Base-by-base conservation (phyloP, 2,329 filamentous ascomycete species). In the Colletotrichum phormii region DNA sequence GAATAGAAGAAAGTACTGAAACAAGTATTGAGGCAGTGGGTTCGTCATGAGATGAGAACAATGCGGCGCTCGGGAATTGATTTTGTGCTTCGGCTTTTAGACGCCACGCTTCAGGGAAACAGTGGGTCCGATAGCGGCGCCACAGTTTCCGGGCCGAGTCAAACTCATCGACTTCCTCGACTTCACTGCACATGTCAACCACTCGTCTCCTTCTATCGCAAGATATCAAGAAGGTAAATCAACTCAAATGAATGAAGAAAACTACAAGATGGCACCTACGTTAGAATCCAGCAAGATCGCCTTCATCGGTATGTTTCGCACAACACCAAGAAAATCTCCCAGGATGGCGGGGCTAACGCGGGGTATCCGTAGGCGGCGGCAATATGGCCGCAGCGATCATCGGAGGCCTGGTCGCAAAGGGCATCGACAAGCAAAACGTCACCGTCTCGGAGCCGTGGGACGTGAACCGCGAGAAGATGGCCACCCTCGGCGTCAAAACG, bases 361-460 rank as follows among this genome's bases (percentile, higher is more conserved):
- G 61, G 61, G 61, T 64, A 63, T 42, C 31, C 3, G 13, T 83
- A 60, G 84, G 84, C 71, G 86, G 86, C 74, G 86, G 86, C 76
- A 88, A 88, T 81, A 88, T 88, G 86, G 86, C 84, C 71, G 82
- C 82, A 66, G 86, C 86, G 82, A 88, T 88, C 76, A 87, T 88
- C 74, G 83, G 84, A 24, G 86, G 86, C 63, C 84, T 88, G 26
- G 77, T 85, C 33, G 79, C 80, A 71, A 84, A 85, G 75, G 81
- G 82, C 78, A 83, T 85, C 76, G 71, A 81, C 75, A 83, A 84
- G 77, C 77, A 81, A 66, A 83, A 86, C 80, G 84, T 88, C 78
- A 80, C 76, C 78, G 86, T 88, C 67, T 82, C 86, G 4, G 86
- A 88, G 80, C 86, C 86, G 1, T 88, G 86, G 85, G 86, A 87